phyloP scores from a whole-genome alignment of 257 asterid genomes.

The Gentiana dahurica region DNA sequence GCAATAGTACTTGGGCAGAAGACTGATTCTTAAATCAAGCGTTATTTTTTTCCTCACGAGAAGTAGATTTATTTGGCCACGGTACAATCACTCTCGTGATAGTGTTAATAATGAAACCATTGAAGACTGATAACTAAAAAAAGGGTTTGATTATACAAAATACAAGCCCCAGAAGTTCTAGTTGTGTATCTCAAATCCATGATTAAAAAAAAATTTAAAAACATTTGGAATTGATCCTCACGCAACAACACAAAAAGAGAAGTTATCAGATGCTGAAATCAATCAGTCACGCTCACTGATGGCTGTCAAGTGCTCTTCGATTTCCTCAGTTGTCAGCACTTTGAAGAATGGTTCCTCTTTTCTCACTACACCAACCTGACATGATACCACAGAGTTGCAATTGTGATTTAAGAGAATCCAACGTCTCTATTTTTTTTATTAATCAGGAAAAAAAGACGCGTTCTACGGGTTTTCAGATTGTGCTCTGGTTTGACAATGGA shows the following conservation, averaged over 20 bases:
- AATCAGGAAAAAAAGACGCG: background rate
- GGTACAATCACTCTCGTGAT: background rate
- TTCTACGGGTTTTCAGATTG: too few species aligned
- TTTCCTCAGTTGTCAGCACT: constrained; percentile 81
- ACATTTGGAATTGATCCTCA: background rate
- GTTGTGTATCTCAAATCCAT: constrained; percentile 1
- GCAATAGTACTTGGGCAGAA: too few species aligned
- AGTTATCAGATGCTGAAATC: background rate
- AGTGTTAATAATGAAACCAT: background rate
- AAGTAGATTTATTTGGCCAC: too few species aligned
- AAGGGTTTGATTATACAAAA: constrained; percentile 2
- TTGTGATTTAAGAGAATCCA: background rate
- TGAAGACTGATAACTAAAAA: background rate
- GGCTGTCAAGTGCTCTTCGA: constrained; percentile 90
- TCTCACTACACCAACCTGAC: constrained; percentile 89
- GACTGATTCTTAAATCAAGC: too few species aligned
- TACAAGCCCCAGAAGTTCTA: constrained; percentile 3
- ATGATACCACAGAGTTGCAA: background rate
- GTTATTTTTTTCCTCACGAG: too few species aligned
- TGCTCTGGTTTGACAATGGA: too few species aligned
- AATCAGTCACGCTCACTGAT: constrained; percentile 91
- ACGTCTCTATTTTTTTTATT: too few species aligned
- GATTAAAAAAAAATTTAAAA: background rate
- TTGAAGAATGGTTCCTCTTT: constrained; percentile 59
- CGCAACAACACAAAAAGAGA: background rate